Evolutionary conservation across 129 eudicot species (phyloP).

Genomic region (Lactuca saligna): DNA sequence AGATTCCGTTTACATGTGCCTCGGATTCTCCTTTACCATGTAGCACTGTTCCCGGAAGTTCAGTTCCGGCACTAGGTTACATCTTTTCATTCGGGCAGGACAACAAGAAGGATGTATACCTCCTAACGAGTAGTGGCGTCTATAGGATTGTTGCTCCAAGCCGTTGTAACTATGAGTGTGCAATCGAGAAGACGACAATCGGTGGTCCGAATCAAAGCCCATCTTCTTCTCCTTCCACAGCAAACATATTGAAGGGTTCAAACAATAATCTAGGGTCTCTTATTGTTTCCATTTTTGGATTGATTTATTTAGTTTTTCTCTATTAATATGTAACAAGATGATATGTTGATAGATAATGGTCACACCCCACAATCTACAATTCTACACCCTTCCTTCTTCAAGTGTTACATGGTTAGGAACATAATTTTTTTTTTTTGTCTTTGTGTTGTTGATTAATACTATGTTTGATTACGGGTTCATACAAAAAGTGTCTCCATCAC

Average conservation of each 20-base stretch:
- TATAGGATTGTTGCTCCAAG: slow-evolving; percentile 77
- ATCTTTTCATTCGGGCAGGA: slow-evolving; percentile 78
- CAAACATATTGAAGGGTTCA: slow-evolving; percentile 25
- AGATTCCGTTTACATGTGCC: slow-evolving; percentile 54
- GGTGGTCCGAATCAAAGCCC: slow-evolving; percentile 30
- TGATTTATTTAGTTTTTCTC: background rate
- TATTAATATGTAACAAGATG: background rate
- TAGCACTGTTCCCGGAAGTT: slow-evolving; percentile 46
- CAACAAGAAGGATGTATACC: slow-evolving; percentile 47
- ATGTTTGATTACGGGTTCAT: background rate
- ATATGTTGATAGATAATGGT: background rate
- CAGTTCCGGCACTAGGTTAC: slow-evolving; percentile 59
- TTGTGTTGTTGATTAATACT: background rate
- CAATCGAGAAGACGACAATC: slow-evolving; percentile 39
- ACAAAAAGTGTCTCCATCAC: no score
- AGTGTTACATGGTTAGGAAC: background rate
- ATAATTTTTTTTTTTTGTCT: background rate
- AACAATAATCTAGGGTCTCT: slow-evolving; percentile 19
- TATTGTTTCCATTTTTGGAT: slow-evolving; percentile 22
- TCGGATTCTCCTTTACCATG: slow-evolving; percentile 63
- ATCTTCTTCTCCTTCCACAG: slow-evolving; percentile 42
- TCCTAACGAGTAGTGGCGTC: slow-evolving; percentile 71
- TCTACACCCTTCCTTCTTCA: background rate
- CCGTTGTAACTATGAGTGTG: slow-evolving; percentile 61
- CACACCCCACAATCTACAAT: background rate